phyloP scores from a whole-genome alignment of 306 rosid genomes.

The Pachyrhizus erosus region DNA sequence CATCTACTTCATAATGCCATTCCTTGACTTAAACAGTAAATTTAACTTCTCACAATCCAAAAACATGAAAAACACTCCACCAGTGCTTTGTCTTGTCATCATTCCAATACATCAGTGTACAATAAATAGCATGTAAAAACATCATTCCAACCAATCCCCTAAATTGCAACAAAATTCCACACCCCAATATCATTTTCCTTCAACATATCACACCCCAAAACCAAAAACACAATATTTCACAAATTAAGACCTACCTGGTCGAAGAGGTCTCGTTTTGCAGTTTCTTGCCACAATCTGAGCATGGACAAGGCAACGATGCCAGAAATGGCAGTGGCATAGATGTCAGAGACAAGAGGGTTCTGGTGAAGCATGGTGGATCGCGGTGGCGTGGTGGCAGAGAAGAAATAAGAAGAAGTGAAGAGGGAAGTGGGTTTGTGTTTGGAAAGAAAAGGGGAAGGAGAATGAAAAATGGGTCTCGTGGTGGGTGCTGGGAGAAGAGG shows the following conservation, averaged over 20 bases:
- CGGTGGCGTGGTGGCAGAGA: background rate
- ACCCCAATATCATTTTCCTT: background rate
- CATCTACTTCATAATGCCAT: background rate
- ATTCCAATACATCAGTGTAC: background rate
- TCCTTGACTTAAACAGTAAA: background rate
- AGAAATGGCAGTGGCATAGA: conserved; percentile 64
- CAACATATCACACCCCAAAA: conserved; percentile 2
- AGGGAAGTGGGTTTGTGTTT: conserved; percentile 35
- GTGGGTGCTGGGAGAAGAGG: conserved; percentile 32
- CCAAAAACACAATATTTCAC: background rate
- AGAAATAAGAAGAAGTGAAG: background rate
- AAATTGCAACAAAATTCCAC: background rate
- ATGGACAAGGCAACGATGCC: conserved; percentile 57
- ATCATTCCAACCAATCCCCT: background rate
- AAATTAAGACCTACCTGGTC: conserved; percentile 63
- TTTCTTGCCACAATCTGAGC: conserved; percentile 72
- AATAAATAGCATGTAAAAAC: background rate
- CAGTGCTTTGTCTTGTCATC: background rate
- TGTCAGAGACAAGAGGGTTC: conserved; percentile 65
- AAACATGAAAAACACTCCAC: background rate
- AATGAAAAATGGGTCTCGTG: conserved; percentile 25
- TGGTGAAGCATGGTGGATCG: conserved; percentile 55
- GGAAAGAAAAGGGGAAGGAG: conserved; percentile 8
- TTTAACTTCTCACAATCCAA: background rate
- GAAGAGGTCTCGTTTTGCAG: conserved; percentile 67